Evolutionary conservation across 139 green algal species (phyloP).

Genomic region (Haematococcus sp.): DNA sequence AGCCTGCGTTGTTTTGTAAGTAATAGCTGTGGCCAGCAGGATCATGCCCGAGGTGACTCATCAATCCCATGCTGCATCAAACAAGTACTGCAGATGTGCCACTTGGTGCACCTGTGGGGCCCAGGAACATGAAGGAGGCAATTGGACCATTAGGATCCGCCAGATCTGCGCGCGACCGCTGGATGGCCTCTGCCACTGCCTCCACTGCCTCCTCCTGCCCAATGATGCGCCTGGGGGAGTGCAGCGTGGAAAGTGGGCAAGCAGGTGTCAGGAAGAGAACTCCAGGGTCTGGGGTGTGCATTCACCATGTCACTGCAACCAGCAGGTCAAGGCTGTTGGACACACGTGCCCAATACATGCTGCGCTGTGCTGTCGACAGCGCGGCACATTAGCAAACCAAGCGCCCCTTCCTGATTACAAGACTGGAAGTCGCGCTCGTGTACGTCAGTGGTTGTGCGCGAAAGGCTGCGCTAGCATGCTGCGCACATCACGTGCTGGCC

Average conservation of each 20-base stretch:
- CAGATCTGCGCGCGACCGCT: conserved; percentile 87
- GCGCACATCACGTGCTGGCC: conserved; percentile 45
- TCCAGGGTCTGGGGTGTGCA: too few species aligned
- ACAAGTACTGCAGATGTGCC: background rate
- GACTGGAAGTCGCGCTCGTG: too few species aligned
- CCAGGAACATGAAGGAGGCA: conserved; percentile 98
- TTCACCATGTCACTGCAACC: too few species aligned
- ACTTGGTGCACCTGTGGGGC: conserved; percentile 68
- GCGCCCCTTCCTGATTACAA: too few species aligned
- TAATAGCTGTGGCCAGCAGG: too few species aligned
- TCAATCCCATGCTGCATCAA: background rate
- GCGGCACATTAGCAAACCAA: too few species aligned
- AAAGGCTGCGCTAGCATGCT: conserved; percentile 1
- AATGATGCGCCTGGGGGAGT: conserved; percentile 44
- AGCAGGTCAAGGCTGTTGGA: too few species aligned
- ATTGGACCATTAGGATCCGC: conserved; percentile 88
- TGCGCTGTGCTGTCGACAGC: too few species aligned
- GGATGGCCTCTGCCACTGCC: conserved; percentile 89
- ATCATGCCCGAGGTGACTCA: too few species aligned
- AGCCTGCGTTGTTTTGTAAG: too few species aligned
- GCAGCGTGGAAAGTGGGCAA: background rate
- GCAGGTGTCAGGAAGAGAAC: conserved; percentile 4
- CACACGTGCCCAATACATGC: too few species aligned
- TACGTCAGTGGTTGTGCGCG: too few species aligned
- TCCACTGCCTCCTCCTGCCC: conserved; percentile 83